Percentiles rank a stretch among this genome's conserved stretches.
These are phyloP conservation scores for Epichloe brachyelytri DNA, from an alignment of 2,329 filamentous ascomycete species.

Conservation along the genomic window DNA sequence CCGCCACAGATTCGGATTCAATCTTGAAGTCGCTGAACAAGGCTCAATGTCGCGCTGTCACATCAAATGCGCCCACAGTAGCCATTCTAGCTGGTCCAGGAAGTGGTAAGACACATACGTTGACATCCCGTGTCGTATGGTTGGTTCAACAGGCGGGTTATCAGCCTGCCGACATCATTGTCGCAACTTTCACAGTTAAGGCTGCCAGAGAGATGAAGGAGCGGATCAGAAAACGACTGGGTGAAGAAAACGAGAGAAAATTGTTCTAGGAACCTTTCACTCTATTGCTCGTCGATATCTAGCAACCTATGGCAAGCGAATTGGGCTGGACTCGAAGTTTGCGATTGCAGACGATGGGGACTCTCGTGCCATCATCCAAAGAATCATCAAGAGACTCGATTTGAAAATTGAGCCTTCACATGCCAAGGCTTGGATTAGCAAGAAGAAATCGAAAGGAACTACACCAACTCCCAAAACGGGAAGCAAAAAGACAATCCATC, in stretches of 20 bases:
- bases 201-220: conserved; percentile 88
- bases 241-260: conserved; percentile 57
- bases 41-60: conserved; percentile 43
- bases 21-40: conserved; percentile 39
- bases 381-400: conserved; percentile 66
- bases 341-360: conserved; percentile 82
- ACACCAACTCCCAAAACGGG: conserved; percentile 28
- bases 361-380: conserved; percentile 63
- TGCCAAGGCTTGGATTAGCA: conserved; percentile 66
- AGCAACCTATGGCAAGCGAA: conserved; percentile 67
- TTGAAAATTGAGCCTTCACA: conserved; percentile 55
- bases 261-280: conserved; percentile 89
- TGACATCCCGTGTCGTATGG: conserved; percentile 86
- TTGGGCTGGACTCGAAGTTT: conserved; percentile 73
- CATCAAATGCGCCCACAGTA: conserved; percentile 39
- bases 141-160: conserved; percentile 61
- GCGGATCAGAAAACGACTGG: conserved; percentile 70
- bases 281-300: conserved; percentile 82
- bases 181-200: conserved; percentile 95
- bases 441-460: conserved; percentile 45
- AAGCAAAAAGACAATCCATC: conserved; percentile 36
- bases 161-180: conserved; percentile 76
- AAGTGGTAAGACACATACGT: conserved; percentile 86
- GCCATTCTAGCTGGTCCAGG: conserved; percentile 57
- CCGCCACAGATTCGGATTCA: conserved; percentile 12